Conservation (phyloP, 1,284 basidiomycete species). For the Tremellales sp. region DNA sequence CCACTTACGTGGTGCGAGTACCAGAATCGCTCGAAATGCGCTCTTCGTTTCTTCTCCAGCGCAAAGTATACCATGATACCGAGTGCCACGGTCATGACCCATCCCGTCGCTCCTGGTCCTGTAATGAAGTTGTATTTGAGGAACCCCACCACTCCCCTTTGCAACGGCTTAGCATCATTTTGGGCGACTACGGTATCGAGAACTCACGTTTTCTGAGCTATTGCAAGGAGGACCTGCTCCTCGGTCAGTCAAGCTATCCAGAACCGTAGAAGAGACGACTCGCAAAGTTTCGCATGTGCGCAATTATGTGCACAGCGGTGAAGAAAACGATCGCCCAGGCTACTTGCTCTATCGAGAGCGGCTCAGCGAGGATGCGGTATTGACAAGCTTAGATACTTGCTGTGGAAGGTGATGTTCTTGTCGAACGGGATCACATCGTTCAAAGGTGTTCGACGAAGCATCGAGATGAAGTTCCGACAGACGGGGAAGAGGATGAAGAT, state of each 20-base stretch:
- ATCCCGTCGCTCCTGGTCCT: conserved; percentile 84
- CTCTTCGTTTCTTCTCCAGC: conserved; percentile 67
- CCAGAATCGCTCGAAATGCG: conserved; percentile 80
- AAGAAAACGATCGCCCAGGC: conserved; percentile 80
- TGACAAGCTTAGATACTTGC: conserved; percentile 49
- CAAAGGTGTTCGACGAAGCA: conserved; percentile 73
- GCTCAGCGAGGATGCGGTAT: background rate
- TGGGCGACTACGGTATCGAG: background rate
- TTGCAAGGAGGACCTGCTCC: conserved; percentile 63
- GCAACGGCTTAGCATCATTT: conserved; percentile 13
- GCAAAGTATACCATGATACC: conserved; percentile 76
- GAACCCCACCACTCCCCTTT: conserved; percentile 62
- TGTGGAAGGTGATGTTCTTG: conserved; percentile 83
- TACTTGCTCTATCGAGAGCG: conserved; percentile 57
- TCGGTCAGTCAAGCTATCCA: conserved; percentile 61
- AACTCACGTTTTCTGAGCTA: conserved; percentile 50
- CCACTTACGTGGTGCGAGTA: conserved; percentile 64
- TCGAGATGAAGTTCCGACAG: conserved; percentile 83
- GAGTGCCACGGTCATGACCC: conserved; percentile 76
- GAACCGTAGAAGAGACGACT: conserved; percentile 10
- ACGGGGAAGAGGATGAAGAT: conserved; percentile 86
- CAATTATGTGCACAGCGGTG: conserved; percentile 56
- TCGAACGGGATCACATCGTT: conserved; percentile 84
- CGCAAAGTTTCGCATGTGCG: conserved; percentile 28
- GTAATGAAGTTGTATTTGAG: conserved; percentile 72